Conservation (phyloP, 331 rosid genomes). For the Dryas integrifolia region DNA sequence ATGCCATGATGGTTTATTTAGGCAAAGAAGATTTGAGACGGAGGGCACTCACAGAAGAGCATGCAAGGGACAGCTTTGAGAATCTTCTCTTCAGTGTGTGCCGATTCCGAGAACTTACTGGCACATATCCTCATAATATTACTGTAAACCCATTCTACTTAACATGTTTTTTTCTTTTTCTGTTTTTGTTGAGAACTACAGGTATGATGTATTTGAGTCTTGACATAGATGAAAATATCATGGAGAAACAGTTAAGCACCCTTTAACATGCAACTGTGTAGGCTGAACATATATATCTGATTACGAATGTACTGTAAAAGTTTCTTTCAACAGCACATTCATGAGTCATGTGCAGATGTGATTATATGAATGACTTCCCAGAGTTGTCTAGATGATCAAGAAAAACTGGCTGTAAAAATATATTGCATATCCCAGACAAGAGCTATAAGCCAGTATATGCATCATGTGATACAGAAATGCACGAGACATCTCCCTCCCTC, state of each 20-base stretch:
- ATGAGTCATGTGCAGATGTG: background rate
- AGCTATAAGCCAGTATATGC: background rate
- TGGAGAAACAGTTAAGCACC: background rate
- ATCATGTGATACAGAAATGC: background rate
- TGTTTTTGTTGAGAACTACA: background rate
- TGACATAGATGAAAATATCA: constrained; percentile 3
- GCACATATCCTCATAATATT: constrained; percentile 73
- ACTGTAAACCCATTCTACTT: constrained; percentile 47
- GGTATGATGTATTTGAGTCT: background rate
- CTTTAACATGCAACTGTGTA: background rate
- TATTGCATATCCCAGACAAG: background rate
- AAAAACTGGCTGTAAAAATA: background rate
- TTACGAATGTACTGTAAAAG: background rate
- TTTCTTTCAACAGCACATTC: background rate
- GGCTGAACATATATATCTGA: background rate
- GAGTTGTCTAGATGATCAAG: background rate
- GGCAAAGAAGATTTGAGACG: constrained; percentile 65
- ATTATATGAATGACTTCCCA: too few relatives aligned
- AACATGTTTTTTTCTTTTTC: background rate
- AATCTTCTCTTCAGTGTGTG: constrained; percentile 91
- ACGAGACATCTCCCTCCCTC: background rate
- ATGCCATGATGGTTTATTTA: constrained; percentile 25
- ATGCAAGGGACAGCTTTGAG: constrained; percentile 95
- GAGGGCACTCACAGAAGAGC: constrained; percentile 94
- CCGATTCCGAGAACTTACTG: constrained; percentile 91